Percentiles rank a stretch among this genome's conserved stretches.
Conservation (phyloP, 176 grass and related monocot genomes). For the Aegilops sharonensis region DNA sequence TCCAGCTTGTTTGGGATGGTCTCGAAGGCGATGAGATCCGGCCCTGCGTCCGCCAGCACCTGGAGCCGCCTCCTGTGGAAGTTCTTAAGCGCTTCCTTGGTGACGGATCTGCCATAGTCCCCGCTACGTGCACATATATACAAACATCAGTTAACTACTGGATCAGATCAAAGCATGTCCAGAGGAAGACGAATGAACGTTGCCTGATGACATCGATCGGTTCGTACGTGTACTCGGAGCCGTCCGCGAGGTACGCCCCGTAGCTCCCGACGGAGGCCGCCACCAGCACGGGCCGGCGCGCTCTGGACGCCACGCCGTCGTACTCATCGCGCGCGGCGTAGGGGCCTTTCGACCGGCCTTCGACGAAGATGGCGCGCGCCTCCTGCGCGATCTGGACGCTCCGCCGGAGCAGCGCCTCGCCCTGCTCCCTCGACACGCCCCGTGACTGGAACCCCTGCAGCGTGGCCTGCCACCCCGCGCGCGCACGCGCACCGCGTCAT, state of each 20-base stretch:
- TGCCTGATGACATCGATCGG: neutral
- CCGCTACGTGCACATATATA: neutral
- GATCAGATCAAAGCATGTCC: neutral
- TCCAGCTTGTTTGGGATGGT: slow-evolving; percentile 37
- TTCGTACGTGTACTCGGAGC: slow-evolving; percentile 40
- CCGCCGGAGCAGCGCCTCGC: slow-evolving; percentile 33
- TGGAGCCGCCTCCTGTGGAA: slow-evolving; percentile 44
- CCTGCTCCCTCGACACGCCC: slow-evolving; percentile 12
- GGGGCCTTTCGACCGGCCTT: slow-evolving; percentile 20
- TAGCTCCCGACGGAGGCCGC: slow-evolving; percentile 42
- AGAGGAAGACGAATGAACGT: no score
- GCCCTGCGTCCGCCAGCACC: slow-evolving; percentile 30
- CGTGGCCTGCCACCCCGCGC: slow-evolving; percentile 3
- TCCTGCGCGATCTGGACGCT: slow-evolving; percentile 44
- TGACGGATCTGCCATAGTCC: slow-evolving; percentile 25
- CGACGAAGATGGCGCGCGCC: slow-evolving; percentile 21
- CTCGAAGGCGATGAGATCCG: slow-evolving; percentile 38
- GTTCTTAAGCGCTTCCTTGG: slow-evolving; percentile 25
- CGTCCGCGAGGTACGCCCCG: slow-evolving; percentile 27
- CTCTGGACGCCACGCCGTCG: neutral
- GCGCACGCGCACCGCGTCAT: neutral
- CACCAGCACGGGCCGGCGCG: neutral
- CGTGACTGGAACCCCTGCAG: slow-evolving; percentile 32
- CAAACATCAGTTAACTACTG: neutral
- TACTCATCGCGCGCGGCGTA: neutral